Conservation (phyloP, 2,329 filamentous ascomycete genomes). For the Xenosphaeropsis pyriputrescens region DNA sequence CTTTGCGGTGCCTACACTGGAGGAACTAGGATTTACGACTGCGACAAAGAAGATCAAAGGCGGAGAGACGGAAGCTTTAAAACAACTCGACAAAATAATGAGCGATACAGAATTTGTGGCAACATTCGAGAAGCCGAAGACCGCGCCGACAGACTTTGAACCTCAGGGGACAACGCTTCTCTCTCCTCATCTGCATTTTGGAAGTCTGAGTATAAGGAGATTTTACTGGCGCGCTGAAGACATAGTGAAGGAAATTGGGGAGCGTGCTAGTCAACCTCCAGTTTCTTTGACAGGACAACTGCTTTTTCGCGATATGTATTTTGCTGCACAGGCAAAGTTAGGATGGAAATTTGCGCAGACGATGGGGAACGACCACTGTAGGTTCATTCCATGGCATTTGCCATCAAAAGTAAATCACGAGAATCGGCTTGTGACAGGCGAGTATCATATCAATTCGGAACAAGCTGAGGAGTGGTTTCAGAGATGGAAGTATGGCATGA, state of each 20-base stretch:
- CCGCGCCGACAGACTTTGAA: conserved; percentile 58
- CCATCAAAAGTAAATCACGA: conserved; percentile 35
- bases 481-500: conserved; percentile 54
- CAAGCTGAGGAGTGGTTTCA: conserved; percentile 51
- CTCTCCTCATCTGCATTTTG: conserved; percentile 63
- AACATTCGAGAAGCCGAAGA: conserved; percentile 64
- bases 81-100: conserved; percentile 41
- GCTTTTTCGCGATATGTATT: conserved; percentile 74
- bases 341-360: conserved; percentile 51
- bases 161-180: conserved; percentile 61
- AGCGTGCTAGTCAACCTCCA: conserved; percentile 38
- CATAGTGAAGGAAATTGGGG: conserved; percentile 42
- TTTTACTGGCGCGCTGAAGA: conserved; percentile 61
- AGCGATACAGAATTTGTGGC: conserved; percentile 41
- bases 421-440: conserved; percentile 34
- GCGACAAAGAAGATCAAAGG: conserved; percentile 55
- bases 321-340: conserved; percentile 57
- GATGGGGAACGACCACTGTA: conserved; percentile 46
- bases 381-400: conserved; percentile 71
- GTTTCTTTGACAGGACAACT: conserved; percentile 60
- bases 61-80: conserved; percentile 52
- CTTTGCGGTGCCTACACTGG: conserved; percentile 56
- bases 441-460: conserved; percentile 47
- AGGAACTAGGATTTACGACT: conserved; percentile 51
- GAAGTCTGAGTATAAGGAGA: conserved; percentile 51